Base-by-base conservation (phyloP, 1,139 yeast species). In the Saccharomyces hybrid region DNA sequence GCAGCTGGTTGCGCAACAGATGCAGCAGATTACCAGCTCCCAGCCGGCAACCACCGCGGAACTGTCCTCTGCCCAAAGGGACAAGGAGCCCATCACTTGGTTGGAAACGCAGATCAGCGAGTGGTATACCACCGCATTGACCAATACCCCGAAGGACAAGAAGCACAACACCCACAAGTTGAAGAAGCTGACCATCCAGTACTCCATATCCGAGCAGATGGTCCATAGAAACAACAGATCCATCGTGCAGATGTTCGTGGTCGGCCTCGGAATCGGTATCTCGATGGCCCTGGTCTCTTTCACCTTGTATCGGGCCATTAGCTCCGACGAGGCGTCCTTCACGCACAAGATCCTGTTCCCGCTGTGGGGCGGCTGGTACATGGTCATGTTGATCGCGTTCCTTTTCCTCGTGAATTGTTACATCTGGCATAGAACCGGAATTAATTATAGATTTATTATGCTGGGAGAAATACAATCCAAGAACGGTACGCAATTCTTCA, bases 381-480 rank as follows among this genome's bases (percentile, higher is more conserved):
- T 90, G 55, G 70, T 86, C 4, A 75, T 79, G 48, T 63, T 90
- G 16, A 78, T 86, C 64, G 72, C 83, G 12, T 63, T 85, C 19
- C 71, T 89, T 11, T 84, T 91, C 67, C 84, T 84, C 8, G 57
- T 87, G 44, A 84, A 88, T 67, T 81, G 95, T 67, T 73, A 76
- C 56, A 81, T 86, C 4, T 93, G 96, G 90, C 79, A 83, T 29
- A 68, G 72, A 51, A 85, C 74, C 71, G 87, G 87, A 64, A 86
- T 93, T 65, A 93, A 91, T 69, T 93, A 93, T 69, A 86, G 86
- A 64, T 91, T 93, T 65, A 90, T 93, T 59, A 91, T 93, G 74
- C 61, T 69, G 55, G 72, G 71, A 52, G 99, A 93, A 71, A 86
- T 90, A 61, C 83, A 88, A 64, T 80, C 85, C 51, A 78, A 85